Evolutionary conservation across 495 filamentous ascomycete species (phyloP), one percentile per base, ranked within the genome.

Genomic region (Hyaloscypha hepaticicola): DNA sequence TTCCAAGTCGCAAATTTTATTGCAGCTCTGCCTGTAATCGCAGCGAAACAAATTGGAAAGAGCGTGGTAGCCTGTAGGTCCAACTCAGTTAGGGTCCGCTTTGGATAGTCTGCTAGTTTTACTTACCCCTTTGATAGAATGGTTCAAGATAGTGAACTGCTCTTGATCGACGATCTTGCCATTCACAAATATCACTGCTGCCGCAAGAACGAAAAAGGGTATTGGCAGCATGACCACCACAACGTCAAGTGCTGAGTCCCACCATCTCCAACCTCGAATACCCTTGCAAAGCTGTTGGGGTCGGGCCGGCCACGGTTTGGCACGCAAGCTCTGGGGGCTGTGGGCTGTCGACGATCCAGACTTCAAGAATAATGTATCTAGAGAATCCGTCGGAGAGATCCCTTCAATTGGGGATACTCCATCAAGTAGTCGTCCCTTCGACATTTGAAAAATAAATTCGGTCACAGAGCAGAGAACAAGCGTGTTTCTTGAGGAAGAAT

Each of bases 231-330:
- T 25, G 7, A 70, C 1, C 51, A 64, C 41, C 5, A 64, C 22
- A 19, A 61, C n/a, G 51, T 70, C 64, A 31, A 66, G 12, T 0
- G 49, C 69, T 61, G 51, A 73, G 72, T 60, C 72, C 77, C 49
- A 76, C 67, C 29, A 78, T 76, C 57, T 68, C 75, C 3, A 65
- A 72, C 45, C 67, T 75, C 22, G 67, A 72, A 14, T 70, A 69
- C 34, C 51, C 79, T 38, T 70, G 60, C 22, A 28, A 21, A 68
- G 50, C 21, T n/a, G 22, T 49, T 68, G 66, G 2, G 66, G 66
- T 60, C 66, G 55, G 9, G 55, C 12, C 25, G 66, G 66, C 66
- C 66, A 68, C 61, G 66, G 66, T 25, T 68, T 68, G 34, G 60
- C 55, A 9, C 55, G 66, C 49, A 64, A 41, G 34, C 55, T 68